Percentiles rank a stretch among this genome's conserved stretches.
phyloP scores from a whole-genome alignment of 768 basidiomycete genomes.

The Kwoniella europaea region DNA sequence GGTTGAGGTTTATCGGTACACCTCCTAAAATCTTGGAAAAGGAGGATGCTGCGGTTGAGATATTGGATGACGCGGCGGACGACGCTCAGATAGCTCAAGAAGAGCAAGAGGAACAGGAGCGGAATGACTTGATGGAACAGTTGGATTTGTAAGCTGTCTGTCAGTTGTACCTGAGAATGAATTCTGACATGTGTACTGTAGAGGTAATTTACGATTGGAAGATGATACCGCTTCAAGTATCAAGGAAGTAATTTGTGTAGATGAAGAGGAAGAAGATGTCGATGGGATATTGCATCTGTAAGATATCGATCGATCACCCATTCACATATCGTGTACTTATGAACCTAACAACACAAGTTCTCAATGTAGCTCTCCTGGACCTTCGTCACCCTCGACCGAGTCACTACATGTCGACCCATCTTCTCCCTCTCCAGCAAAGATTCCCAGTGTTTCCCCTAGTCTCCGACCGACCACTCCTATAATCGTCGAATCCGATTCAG shows the following conservation, averaged over 20 bases:
- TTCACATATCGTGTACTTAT: background rate
- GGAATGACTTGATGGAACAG: background rate
- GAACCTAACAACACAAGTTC: too few relatives aligned
- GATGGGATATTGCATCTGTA: constrained; percentile 3
- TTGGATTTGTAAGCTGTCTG: background rate
- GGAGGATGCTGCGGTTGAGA: background rate
- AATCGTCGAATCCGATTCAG: constrained; percentile 7
- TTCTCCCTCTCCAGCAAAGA: background rate
- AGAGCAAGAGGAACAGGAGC: background rate
- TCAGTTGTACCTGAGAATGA: too few relatives aligned
- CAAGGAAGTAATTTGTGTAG: background rate
- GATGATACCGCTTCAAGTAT: background rate
- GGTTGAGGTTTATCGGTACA: constrained; percentile 1
- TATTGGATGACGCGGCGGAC: background rate
- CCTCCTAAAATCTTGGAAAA: background rate
- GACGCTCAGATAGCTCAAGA: background rate
- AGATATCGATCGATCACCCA: background rate
- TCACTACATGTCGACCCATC: background rate
- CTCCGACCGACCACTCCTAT: constrained; percentile 5
- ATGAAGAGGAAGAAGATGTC: constrained; percentile 1
- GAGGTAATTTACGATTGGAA: background rate
- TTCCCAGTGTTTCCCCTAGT: background rate
- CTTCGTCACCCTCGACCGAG: background rate
- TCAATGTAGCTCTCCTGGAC: background rate
- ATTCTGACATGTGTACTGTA: background rate